Conservation (phyloP, 495 filamentous ascomycete genomes). For the Pseudomonodictys pantanalensis region DNA sequence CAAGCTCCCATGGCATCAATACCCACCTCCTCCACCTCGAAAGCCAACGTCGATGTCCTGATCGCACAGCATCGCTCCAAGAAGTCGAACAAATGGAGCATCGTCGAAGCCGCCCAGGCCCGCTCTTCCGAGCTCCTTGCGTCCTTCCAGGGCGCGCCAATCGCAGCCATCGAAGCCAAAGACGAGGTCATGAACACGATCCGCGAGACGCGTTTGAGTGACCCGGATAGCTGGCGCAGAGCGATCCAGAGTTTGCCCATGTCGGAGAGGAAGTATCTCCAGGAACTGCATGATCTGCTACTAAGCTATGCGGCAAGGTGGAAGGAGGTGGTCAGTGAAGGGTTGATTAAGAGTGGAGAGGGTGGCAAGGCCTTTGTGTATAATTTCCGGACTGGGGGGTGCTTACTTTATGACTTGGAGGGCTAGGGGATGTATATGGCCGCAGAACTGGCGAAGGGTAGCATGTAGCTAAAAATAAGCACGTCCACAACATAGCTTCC, state of each 20-base stretch:
- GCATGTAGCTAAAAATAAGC: too few relatives aligned
- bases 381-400: slow-evolving; percentile 41
- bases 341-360: slow-evolving; percentile 19
- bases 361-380: slow-evolving; percentile 43
- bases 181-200: slow-evolving; percentile 84
- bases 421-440: too few relatives aligned
- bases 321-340: slow-evolving; percentile 40
- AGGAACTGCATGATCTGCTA: slow-evolving; percentile 79
- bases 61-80: slow-evolving; percentile 77
- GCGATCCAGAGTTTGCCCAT: slow-evolving; percentile 75
- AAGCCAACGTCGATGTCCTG: slow-evolving; percentile 72
- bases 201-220: slow-evolving; percentile 67
- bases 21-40: slow-evolving; percentile 37
- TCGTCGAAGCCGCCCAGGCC: slow-evolving; percentile 65
- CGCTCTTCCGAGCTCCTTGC: slow-evolving; percentile 38
- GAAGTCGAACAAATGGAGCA: slow-evolving; percentile 80
- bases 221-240: slow-evolving; percentile 80
- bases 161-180: slow-evolving; percentile 82
- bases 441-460: too few relatives aligned
- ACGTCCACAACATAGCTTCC: too few relatives aligned
- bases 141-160: slow-evolving; percentile 68
- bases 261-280: slow-evolving; percentile 79
- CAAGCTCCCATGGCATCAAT: slow-evolving; percentile 12
- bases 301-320: slow-evolving; percentile 58
- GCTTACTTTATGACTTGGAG: slow-evolving; percentile 42